phyloP scores from a whole-genome alignment of 75 land plant genomes.

The Ceratopteris richardii region DNA sequence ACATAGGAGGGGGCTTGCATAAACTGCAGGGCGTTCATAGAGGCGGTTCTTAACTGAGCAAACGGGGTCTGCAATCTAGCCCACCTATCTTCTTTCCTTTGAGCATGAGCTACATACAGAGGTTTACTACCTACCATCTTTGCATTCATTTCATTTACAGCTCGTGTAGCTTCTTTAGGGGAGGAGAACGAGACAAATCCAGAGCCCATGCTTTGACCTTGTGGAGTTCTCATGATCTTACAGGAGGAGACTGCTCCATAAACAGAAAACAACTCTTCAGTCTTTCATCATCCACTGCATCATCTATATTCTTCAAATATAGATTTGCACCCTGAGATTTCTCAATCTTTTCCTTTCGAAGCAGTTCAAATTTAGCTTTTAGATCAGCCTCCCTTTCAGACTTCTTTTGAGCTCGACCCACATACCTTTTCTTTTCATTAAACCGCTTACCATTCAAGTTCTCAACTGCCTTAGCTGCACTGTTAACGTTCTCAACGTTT shows the following conservation, averaged over 20 bases:
- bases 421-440: slow-evolving; percentile 51
- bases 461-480: slow-evolving; percentile 56
- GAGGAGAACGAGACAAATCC: slow-evolving; percentile 33
- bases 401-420: slow-evolving; percentile 66
- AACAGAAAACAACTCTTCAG: slow-evolving; percentile 27
- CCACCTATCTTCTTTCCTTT: slow-evolving; percentile 35
- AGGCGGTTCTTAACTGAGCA: slow-evolving; percentile 52
- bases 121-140: slow-evolving; percentile 39
- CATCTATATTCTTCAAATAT: slow-evolving; percentile 46
- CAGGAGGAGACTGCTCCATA: slow-evolving; percentile 32
- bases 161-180: slow-evolving; percentile 28
- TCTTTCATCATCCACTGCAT: slow-evolving; percentile 29
- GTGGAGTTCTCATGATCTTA: slow-evolving; percentile 42
- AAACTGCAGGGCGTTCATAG: slow-evolving; percentile 38
- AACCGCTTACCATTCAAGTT: slow-evolving; percentile 35
- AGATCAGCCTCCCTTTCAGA: slow-evolving; percentile 66
- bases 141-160: slow-evolving; percentile 38
- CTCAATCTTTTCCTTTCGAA: slow-evolving; percentile 32
- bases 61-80: slow-evolving; percentile 60
- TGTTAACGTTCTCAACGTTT: slow-evolving; percentile 49
- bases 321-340: slow-evolving; percentile 52
- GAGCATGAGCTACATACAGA: slow-evolving; percentile 33
- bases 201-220: slow-evolving; percentile 37
- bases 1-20: slow-evolving; percentile 41
- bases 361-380: slow-evolving; percentile 39